phyloP scores from a whole-genome alignment of 2,329 filamentous ascomycete genomes.

The Aspergillus fischeri region DNA sequence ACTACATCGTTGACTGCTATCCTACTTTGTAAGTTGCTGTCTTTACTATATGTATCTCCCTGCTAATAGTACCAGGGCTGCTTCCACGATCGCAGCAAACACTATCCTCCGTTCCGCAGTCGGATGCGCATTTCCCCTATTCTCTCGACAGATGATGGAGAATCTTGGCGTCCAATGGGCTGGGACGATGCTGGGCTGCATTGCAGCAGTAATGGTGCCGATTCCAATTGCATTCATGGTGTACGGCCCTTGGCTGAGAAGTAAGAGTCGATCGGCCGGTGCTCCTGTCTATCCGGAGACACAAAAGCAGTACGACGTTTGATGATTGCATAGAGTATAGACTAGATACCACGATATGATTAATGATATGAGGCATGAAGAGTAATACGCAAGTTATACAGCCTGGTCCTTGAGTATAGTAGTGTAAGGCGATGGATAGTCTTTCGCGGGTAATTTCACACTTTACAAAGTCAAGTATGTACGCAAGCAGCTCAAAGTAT shows the following conservation, averaged over 20 bases:
- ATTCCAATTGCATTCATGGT: conserved; percentile 31
- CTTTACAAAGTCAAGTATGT: too few species aligned
- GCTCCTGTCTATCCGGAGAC: neutral
- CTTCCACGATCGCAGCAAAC: conserved; percentile 38
- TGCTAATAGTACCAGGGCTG: conserved; percentile 24
- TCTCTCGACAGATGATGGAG: conserved; percentile 37
- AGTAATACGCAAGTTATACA: too few species aligned
- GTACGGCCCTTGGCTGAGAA: conserved; percentile 23
- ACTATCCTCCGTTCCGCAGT: conserved; percentile 38
- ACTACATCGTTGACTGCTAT: conserved; percentile 41
- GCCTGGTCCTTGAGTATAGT: too few species aligned
- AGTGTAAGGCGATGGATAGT: too few species aligned
- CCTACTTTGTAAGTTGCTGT: conserved; percentile 32
- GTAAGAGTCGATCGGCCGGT: conserved; percentile 3
- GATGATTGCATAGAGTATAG: neutral
- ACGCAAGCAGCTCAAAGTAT: too few species aligned
- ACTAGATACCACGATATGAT: neutral
- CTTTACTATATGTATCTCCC: too few species aligned
- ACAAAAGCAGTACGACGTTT: neutral
- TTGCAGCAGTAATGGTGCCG: conserved; percentile 33
- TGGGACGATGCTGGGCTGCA: conserved; percentile 33
- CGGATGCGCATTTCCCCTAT: conserved; percentile 37
- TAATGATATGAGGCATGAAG: neutral
- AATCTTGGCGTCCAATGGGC: conserved; percentile 38
- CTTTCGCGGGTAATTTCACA: too few species aligned